Evolutionary conservation across 768 basidiomycete species (phyloP).

Genomic region (Tephrocybe sp.): DNA sequence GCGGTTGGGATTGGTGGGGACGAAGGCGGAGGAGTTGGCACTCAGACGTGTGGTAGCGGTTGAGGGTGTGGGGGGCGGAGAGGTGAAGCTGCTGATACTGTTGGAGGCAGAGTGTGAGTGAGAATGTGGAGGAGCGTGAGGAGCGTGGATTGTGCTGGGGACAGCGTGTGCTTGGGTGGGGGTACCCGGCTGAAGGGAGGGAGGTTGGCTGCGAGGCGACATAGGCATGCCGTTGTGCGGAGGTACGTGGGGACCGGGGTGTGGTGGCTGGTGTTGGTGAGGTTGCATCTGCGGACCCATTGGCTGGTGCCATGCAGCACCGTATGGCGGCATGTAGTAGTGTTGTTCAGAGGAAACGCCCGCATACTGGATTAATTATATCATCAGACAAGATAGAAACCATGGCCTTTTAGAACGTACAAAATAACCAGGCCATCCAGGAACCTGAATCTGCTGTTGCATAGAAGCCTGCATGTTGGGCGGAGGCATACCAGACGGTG

Average conservation of each 20-base stretch:
- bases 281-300: constrained; percentile 37
- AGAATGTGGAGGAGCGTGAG: constrained; percentile 49
- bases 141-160: constrained; percentile 42
- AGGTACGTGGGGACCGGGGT: constrained; percentile 46
- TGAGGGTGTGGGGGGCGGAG: constrained; percentile 70
- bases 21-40: constrained; percentile 64
- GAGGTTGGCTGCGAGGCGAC: constrained; percentile 64
- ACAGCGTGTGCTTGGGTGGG: constrained; percentile 66
- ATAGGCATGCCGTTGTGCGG: constrained; percentile 57
- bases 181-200: constrained; percentile 64
- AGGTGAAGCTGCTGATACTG: constrained; percentile 47
- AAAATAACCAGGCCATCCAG: constrained; percentile 52
- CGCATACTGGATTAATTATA: constrained; percentile 33
- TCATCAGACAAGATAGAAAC: constrained; percentile 7
- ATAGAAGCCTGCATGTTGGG: constrained; percentile 39
- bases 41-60: constrained; percentile 55
- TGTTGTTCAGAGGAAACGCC: constrained; percentile 34
- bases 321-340: no score
- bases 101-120: constrained; percentile 45
- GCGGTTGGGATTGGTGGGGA: constrained; percentile 48
- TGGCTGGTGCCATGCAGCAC: constrained; percentile 42
- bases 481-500: constrained; percentile 52
- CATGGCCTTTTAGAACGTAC: constrained; percentile 39
- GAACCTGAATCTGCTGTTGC: constrained; percentile 39
- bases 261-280: constrained; percentile 51